Evolutionary conservation across 2,329 filamentous ascomycete genomes (phyloP), one percentile per base, ranked within the genome.

Genomic region (Aureobasidium namibiae): DNA sequence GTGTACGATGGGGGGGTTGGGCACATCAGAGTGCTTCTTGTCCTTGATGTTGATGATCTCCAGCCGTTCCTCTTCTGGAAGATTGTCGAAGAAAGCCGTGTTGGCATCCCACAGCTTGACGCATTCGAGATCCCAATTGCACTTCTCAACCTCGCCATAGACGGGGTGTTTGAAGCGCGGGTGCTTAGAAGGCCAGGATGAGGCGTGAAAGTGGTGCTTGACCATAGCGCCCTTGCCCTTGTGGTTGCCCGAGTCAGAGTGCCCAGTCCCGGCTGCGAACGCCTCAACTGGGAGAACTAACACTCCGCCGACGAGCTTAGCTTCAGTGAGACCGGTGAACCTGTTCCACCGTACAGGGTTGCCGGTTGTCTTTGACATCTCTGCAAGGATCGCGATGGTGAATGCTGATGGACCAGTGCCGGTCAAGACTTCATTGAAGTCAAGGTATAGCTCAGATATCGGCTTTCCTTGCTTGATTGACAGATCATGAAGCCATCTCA

Each of bases 181-280:
- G 67, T 89, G 86, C 2, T 76, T 76, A 56, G 79, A 81, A 2
- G 86, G 87, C 87, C 87, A 89, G 61, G 83, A 81, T 1, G 85
- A 89, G 0, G 87, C 87, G 69, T 89, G 87, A 66, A 88, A 90
- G 70, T 89, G 85, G 68, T 90, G 87, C 70, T 85, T 87, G 24
- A 89, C 85, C 1, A 89, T 75, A 1, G 87, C 86, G 11, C 52
- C 50, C 26, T 60, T 61, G 10, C 41, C 52, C 14, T 85, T 78
- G 69, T 88, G 85, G 65, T 84, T 87, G 7, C 84, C 85, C 0
- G 84, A 87, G 66, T 88, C 81, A 0, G 85, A 87, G 69, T 88
- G 85, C 9, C 85, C 85, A 68, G 88, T 85, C 11, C 84, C 84
- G 0, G 85, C 85, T 8, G 85, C 85, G 64, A 88, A 88, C 0